Percentiles rank a stretch among this genome's conserved stretches.
phyloP scores from a whole-genome alignment of 768 basidiomycete genomes.

The Peribolospora baueri region DNA sequence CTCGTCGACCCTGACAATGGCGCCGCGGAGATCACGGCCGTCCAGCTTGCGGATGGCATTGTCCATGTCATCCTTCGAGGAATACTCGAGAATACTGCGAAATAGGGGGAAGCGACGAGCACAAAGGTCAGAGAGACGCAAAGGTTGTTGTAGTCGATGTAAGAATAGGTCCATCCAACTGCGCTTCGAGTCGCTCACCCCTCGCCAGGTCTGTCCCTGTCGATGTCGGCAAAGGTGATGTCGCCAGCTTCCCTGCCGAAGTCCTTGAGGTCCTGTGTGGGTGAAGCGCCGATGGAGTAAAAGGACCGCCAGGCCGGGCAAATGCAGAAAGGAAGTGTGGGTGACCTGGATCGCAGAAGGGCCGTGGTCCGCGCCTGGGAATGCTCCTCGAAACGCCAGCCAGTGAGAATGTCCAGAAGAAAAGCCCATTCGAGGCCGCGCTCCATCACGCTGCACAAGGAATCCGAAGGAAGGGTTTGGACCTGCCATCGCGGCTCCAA shows the following conservation, averaged over 20 bases:
- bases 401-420: no score
- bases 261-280: constrained; percentile 71
- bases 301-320: neutral
- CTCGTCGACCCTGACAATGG: constrained; percentile 39
- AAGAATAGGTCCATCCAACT: neutral
- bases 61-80: constrained; percentile 69
- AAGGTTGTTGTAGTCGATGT: neutral
- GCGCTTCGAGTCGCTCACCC: constrained; percentile 33
- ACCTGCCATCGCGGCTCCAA: no score
- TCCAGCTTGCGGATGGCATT: constrained; percentile 72
- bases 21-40: constrained; percentile 65
- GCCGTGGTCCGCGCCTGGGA: neutral
- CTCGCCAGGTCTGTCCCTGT: constrained; percentile 58
- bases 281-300: neutral
- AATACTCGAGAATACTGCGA: constrained; percentile 65
- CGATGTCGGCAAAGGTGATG: constrained; percentile 85
- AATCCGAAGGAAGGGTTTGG: no score
- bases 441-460: no score
- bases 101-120: neutral
- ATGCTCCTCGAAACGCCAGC: no score
- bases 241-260: constrained; percentile 83
- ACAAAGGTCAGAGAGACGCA: neutral
- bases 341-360: neutral
- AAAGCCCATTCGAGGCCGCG: no score
- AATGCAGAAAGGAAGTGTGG: neutral